Percentiles rank a stretch among this genome's conserved stretches.
These are phyloP conservation scores for Penicillium daleae DNA, from an alignment of 495 filamentous ascomycete species.

Conservation along the genomic window DNA sequence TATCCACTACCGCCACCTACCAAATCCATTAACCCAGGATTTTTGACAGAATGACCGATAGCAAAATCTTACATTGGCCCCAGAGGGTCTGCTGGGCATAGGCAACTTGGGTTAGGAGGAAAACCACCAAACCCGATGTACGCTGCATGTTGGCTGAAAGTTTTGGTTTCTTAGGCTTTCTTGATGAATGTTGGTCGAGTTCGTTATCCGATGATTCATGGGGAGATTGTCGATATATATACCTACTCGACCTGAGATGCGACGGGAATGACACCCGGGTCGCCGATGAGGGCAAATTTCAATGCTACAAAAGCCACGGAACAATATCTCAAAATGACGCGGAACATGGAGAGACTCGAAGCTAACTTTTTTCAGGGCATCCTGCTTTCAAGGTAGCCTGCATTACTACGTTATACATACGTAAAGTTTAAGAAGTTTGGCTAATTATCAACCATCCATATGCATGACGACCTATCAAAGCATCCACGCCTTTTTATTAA, in stretches of 20 bases:
- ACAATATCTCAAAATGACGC: slow-evolving; percentile 20
- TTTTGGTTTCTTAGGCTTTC: not conserved
- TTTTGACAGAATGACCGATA: not conserved
- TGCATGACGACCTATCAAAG: not conserved
- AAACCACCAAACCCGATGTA: slow-evolving; percentile 1
- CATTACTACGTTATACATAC: not conserved
- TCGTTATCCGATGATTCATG: too few relatives aligned
- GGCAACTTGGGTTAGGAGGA: slow-evolving; percentile 5
- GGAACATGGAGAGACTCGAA: slow-evolving; percentile 7
- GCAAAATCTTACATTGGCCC: slow-evolving; percentile 12
- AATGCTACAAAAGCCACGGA: slow-evolving; percentile 15
- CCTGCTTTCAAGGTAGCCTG: not conserved
- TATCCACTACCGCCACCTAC: slow-evolving; percentile 19
- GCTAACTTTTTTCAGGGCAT: slow-evolving; percentile 11
- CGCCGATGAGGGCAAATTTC: slow-evolving; percentile 2
- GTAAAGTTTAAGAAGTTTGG: not conserved
- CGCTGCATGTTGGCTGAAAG: slow-evolving; percentile 4
- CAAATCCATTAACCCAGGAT: not conserved
- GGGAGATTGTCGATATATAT: not conserved
- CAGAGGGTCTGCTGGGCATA: slow-evolving; percentile 15
- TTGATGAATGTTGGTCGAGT: too few relatives aligned
- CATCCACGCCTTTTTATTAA: not conserved
- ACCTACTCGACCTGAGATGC: not conserved
- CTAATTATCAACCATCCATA: not conserved
- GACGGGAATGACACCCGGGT: not conserved